phyloP scores from a whole-genome alignment of 257 asterid species.

The Nicotiana paniculata region DNA sequence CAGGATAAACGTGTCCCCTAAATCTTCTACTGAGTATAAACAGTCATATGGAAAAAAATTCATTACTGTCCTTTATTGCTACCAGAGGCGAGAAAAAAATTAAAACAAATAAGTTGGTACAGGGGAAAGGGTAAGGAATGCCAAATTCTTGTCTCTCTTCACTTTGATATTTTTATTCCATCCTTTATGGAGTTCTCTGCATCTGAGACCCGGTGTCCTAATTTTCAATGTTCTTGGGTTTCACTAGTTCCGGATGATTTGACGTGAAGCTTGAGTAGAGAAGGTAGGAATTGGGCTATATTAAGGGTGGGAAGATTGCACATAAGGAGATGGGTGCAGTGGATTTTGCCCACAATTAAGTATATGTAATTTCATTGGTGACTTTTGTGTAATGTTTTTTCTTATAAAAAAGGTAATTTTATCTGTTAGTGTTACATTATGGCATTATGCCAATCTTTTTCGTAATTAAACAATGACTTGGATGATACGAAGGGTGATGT shows the following conservation, averaged over 20 bases:
- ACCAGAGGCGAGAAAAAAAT: background rate
- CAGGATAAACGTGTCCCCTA: background rate
- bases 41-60: background rate
- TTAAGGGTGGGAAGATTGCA: background rate
- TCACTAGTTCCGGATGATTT: background rate
- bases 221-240: background rate
- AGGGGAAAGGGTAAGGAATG: background rate
- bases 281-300: background rate
- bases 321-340: background rate
- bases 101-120: background rate
- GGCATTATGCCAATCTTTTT: background rate
- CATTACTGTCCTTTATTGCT: background rate
- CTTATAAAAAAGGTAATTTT: background rate
- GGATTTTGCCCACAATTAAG: background rate
- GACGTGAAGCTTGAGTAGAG: background rate
- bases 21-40: background rate
- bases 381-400: background rate
- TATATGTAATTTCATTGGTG: background rate
- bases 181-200: background rate
- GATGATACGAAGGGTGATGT: background rate
- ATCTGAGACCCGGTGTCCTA: background rate
- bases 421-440: background rate
- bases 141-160: background rate
- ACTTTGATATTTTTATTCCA: background rate
- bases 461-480: background rate